These are phyloP conservation scores for Lactifluus subvellereus DNA, from an alignment of 768 basidiomycete genomes.

Conservation along the genomic window DNA sequence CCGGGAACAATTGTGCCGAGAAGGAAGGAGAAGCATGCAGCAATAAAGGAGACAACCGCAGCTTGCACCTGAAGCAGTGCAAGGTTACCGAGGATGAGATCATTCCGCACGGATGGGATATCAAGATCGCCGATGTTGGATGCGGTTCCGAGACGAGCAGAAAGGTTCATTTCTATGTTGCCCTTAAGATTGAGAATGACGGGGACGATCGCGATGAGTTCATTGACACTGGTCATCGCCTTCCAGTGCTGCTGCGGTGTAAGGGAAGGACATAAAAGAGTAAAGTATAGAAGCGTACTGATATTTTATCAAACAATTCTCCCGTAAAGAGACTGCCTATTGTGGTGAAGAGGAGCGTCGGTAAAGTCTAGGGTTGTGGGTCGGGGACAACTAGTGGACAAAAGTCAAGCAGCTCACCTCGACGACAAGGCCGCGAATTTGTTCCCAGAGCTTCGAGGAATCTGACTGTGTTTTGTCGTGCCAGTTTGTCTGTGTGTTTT, in stretches of 20 bases:
- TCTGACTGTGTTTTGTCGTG: slow-evolving; percentile 26
- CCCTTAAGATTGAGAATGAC: slow-evolving; percentile 94
- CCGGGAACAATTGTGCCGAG: slow-evolving; percentile 59
- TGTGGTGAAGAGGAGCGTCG: slow-evolving; percentile 79
- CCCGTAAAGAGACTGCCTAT: slow-evolving; percentile 87
- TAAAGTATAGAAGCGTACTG: slow-evolving; percentile 45
- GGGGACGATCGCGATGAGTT: slow-evolving; percentile 94
- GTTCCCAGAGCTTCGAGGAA: slow-evolving; percentile 40
- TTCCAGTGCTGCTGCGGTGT: slow-evolving; percentile 59
- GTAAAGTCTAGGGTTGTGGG: slow-evolving; percentile 56
- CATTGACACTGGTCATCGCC: slow-evolving; percentile 86
- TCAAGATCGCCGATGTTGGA: slow-evolving; percentile 93
- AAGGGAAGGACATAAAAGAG: background rate
- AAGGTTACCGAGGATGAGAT: slow-evolving; percentile 76
- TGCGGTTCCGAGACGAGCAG: slow-evolving; percentile 89
- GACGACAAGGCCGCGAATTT: slow-evolving; percentile 56
- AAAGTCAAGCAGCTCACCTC: slow-evolving; percentile 45
- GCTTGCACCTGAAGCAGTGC: slow-evolving; percentile 91
- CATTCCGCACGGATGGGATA: slow-evolving; percentile 50
- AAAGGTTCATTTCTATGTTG: slow-evolving; percentile 99
- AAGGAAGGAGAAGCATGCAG: slow-evolving; percentile 69
- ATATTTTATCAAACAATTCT: slow-evolving; percentile 79
- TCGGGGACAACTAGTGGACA: background rate
- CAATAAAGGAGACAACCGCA: slow-evolving; percentile 79
- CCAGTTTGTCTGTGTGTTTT: slow-evolving; percentile 30